Conservation (phyloP, 441 rosid species). For the Pelargonium australe region DNA sequence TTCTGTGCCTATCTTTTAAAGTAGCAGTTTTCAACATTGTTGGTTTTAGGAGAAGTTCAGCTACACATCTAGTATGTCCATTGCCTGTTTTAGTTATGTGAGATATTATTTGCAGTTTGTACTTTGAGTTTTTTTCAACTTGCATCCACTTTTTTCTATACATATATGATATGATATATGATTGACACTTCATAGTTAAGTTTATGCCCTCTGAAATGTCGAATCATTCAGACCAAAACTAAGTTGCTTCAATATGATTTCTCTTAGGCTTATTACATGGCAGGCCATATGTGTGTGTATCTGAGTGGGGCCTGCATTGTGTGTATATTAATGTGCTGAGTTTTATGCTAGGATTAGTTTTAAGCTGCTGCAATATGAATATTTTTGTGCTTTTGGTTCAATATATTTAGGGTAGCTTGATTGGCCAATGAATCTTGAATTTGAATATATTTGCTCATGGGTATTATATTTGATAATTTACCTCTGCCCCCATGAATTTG, state of each 20-base stretch:
- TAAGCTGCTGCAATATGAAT: neutral
- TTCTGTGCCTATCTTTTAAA: too few species aligned
- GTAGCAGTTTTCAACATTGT: too few species aligned
- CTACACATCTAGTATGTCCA: too few species aligned
- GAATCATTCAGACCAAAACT: neutral
- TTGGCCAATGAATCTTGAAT: neutral
- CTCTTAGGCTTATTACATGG: neutral
- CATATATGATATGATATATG: neutral
- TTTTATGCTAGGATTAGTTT: neutral
- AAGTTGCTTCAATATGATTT: neutral
- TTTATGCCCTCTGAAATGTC: neutral
- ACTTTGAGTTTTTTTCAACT: too few species aligned
- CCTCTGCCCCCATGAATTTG: neutral
- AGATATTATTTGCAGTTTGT: too few species aligned
- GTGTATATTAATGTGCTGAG: neutral
- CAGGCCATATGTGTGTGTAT: too few species aligned
- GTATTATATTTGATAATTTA: neutral
- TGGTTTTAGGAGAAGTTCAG: too few species aligned
- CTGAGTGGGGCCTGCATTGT: too few species aligned
- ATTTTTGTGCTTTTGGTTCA: neutral
- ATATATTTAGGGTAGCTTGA: neutral
- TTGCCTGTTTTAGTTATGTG: too few species aligned
- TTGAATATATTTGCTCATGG: neutral
- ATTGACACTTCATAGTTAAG: neutral
- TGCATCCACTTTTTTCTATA: neutral